Evolutionary conservation across 2,329 filamentous ascomycete species (phyloP).

Genomic region (Pseudocercospora macadamiae): DNA sequence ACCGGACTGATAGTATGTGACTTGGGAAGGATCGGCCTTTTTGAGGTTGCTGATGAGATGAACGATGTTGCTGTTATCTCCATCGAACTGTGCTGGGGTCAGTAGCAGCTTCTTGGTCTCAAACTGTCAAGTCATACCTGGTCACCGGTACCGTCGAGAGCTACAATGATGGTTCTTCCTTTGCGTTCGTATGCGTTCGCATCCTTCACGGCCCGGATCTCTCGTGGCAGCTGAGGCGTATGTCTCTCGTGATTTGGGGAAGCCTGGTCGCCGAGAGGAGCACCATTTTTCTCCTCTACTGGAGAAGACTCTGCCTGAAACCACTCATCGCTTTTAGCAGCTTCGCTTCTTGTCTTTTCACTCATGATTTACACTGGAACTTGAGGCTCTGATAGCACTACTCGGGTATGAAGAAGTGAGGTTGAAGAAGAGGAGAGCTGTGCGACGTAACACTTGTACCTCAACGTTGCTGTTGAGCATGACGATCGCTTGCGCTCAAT

Average conservation of each 20-base stretch:
- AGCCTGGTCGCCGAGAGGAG: background rate
- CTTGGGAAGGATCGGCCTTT: constrained; percentile 45
- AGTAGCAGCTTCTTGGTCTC: background rate
- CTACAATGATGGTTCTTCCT: constrained; percentile 44
- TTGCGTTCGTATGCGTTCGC: constrained; percentile 20
- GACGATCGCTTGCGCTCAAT: background rate
- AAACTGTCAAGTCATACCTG: constrained; percentile 23
- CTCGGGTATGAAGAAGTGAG: background rate
- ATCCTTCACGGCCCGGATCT: constrained; percentile 38
- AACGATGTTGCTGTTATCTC: constrained; percentile 51
- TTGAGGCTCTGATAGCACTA: background rate
- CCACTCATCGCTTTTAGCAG: constrained; percentile 1
- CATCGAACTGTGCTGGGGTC: constrained; percentile 37
- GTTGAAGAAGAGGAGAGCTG: background rate
- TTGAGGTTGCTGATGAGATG: constrained; percentile 49
- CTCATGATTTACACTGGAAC: background rate
- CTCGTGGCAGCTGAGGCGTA: constrained; percentile 28
- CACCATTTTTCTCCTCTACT: background rate
- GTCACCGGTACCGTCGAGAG: constrained; percentile 51
- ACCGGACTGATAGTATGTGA: constrained; percentile 50
- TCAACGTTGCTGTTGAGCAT: constrained; percentile 1
- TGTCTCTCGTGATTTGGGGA: background rate
- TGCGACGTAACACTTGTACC: background rate
- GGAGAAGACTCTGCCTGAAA: background rate
- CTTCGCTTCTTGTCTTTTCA: background rate